These are phyloP conservation scores for Ormosia semicastrata DNA, from an alignment of 306 rosid genomes.

Conservation along the genomic window DNA sequence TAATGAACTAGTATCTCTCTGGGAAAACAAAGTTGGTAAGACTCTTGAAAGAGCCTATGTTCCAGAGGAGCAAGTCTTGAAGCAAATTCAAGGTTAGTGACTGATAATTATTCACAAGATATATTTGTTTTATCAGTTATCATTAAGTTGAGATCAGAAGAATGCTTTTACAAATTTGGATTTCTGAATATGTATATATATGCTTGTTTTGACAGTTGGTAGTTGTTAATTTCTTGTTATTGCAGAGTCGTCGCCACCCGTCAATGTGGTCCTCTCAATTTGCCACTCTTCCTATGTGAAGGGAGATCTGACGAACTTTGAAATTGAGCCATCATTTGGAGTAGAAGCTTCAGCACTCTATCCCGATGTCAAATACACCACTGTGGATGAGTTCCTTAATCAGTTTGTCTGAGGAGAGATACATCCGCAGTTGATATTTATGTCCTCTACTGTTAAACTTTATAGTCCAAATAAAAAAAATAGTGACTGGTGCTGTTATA, in stretches of 20 bases:
- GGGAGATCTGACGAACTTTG: slow-evolving; percentile 55
- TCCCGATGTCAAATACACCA: slow-evolving; percentile 60
- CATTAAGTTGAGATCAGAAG: background rate
- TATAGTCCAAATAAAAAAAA: background rate
- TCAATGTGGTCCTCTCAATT: slow-evolving; percentile 32
- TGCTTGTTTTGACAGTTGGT: background rate
- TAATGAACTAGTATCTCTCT: slow-evolving; percentile 41
- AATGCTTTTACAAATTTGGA: background rate
- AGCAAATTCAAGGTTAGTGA: slow-evolving; percentile 17
- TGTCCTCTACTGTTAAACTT: background rate
- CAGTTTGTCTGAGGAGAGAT: slow-evolving; percentile 36
- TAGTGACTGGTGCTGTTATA: background rate
- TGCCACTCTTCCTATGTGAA: slow-evolving; percentile 42
- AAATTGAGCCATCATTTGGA: slow-evolving; percentile 55
- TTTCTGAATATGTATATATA: background rate
- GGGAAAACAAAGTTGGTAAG: slow-evolving; percentile 46
- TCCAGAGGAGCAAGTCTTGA: slow-evolving; percentile 15
- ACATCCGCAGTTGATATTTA: background rate
- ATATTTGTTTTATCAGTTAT: background rate
- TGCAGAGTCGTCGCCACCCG: slow-evolving; percentile 43
- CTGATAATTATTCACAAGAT: background rate
- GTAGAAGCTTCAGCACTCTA: slow-evolving; percentile 61
- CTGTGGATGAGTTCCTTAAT: slow-evolving; percentile 51
- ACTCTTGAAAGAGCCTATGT: slow-evolving; percentile 30
- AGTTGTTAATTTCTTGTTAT: background rate